phyloP scores from a whole-genome alignment of 179 eudicot species.

The Nepenthes alata region DNA sequence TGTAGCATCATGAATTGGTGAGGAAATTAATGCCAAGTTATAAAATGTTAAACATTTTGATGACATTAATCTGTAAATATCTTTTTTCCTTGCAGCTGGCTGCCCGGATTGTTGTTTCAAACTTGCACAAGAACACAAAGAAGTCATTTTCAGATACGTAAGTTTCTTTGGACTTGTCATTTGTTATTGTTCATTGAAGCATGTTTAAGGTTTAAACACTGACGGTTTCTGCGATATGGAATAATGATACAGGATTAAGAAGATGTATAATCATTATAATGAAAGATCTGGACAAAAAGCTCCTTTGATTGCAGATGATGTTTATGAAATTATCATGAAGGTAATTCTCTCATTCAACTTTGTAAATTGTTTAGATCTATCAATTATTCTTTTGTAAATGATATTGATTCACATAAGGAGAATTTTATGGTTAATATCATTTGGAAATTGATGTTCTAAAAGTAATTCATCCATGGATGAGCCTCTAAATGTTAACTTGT shows the following conservation, averaged over 20 bases:
- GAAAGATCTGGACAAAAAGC: slow-evolving; percentile 77
- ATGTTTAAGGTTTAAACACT: not conserved
- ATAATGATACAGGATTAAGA: slow-evolving; percentile 46
- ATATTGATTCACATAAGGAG: too few species aligned
- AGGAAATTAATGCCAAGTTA: too few species aligned
- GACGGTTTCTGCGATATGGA: not conserved
- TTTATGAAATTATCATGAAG: slow-evolving; percentile 90
- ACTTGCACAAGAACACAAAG: slow-evolving; percentile 90
- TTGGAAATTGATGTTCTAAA: too few species aligned
- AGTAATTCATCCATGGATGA: too few species aligned
- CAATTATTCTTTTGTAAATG: too few species aligned
- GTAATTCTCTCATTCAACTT: slow-evolving; percentile 16
- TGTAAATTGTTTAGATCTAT: not conserved
- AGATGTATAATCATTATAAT: slow-evolving; percentile 66
- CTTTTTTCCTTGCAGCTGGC: slow-evolving; percentile 46
- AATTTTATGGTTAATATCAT: too few species aligned
- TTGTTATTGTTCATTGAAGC: not conserved
- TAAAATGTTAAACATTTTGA: too few species aligned
- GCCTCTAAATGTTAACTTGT: too few species aligned
- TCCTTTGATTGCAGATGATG: slow-evolving; percentile 85
- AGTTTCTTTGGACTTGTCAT: slow-evolving; percentile 11
- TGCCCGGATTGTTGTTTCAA: slow-evolving; percentile 91
- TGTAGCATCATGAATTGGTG: too few species aligned
- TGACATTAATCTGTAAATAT: not conserved
- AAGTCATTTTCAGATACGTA: slow-evolving; percentile 94